Base-by-base conservation (phyloP, 2,329 filamentous ascomycete species). In the Sporothrix humicola region DNA sequence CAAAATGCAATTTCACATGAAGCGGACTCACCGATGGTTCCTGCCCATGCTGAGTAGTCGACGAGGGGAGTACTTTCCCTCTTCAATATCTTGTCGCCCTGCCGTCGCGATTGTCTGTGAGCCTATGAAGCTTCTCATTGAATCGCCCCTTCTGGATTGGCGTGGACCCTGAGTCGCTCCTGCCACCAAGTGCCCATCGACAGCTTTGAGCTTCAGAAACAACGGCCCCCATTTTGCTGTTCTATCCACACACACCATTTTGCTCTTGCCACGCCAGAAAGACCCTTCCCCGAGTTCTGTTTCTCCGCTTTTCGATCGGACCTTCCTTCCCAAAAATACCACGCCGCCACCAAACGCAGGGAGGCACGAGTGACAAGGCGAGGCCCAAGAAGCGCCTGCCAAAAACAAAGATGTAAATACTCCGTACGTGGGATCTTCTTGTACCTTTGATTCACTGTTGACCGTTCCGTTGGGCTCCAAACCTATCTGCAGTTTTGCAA, bases 221-320 rank as follows among this genome's bases (percentile, higher is more conserved):
- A 37, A 15, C 23, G 56, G 26, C 56, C 56, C 56, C 56, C 26
- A n/a, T 26, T 37, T 23, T 26, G 15, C 23, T 26, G 3, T 42
- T 37, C n/a, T 23, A 65, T n/a, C 59, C 59, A 63, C 59, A 23
- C 37, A 63, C 20, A 26, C 52, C 31, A 37, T 12, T 26, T 12
- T 12, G 59, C 59, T 44, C 59, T 63, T 63, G 59, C 59, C 59
- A 44, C 42, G 59, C 59, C 59, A 46, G 59, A 23, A 61, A 31
- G 59, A 23, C 23, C 56, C 46, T 26, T 50, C 37, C 69, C 59
- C 69, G 37, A 71, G 31, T 71, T 61, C 44, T 37, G n/a, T 20
- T 68, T 63, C 69, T 69, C 73, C 69, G 69, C 69, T 69, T 72
- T 74, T 69, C 13, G 42, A 52, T 68, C 61, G 59, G n/a, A 69